Base-by-base conservation (phyloP, 345 rosid genomes). In the Syzygium jambos region DNA sequence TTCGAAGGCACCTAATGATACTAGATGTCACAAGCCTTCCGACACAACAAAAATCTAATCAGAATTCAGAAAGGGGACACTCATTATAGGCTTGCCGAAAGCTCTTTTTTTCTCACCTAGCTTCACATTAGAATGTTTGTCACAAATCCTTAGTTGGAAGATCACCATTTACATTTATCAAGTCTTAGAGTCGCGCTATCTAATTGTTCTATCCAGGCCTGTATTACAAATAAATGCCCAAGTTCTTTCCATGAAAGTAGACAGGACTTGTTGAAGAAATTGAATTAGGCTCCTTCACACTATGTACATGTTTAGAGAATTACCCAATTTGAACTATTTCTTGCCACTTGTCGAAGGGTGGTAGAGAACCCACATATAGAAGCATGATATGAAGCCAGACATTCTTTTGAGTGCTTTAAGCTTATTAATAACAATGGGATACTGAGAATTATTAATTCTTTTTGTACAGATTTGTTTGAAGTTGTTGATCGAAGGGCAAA, bases 401-500 rank as follows among this genome's bases (percentile, higher is more conserved):
- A 59, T 85, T 27, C 51, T 25, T 59, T 85, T 21, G 54, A 49
- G 53, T 43, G 51, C 21, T 34, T 52, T 49, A 68, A 86, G 78
- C 43, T 68, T 25, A 29, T 51, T 86, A 65, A 41, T 86, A 65
- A 57, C 7, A 49, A 57, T 78, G 65, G 56, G 63, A 59, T 21
- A 89, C 61, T 82, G 80, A 78, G 86, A 51, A 59, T 80, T 51
- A 22, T 7, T 54, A 87, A 52, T 83, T 86, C 15, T 87, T 53
- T 54, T 91, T 84, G 88, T 46, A 56, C 90, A 98, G 99, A 95
- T 95, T 92, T 98, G 88, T 94, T 98, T 87, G 99, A 98, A 94
- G 98, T 94, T 85, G 98, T 98, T 86, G 99, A 98, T 91, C 96
- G 98, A 87, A 91, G 97, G 88, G 99, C 99, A 51, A 98, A 98